Evolutionary conservation across 2,329 filamentous ascomycete genomes (phyloP), one percentile per base, ranked within the genome.

Genomic region (Dryadomyces quercivorus): DNA sequence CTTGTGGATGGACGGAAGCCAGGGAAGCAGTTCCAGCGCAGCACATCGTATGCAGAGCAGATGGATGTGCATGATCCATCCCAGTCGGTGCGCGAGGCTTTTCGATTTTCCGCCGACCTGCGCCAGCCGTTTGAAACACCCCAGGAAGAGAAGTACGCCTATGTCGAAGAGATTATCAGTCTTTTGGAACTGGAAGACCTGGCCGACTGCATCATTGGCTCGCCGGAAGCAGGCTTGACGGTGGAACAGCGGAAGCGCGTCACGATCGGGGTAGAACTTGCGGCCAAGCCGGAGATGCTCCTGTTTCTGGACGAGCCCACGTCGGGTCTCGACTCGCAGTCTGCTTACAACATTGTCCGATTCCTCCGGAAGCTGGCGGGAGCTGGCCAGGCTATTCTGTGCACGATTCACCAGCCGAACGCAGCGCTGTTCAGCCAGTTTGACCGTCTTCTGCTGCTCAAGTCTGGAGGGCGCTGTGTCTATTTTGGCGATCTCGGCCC

Each of bases 241-340:
- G 78, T 81, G 13, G 80, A 82, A 63, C 77, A 82, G 67, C 74
- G 78, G 51, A 83, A 83, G 69, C 86, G 88, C 62, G 80, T 95
- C n/a, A 95, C 90, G 0, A 95, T 95, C 56, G 90, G 88, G 62
- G 88, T 95, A 10, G 90, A 95, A 65, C 75, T 95, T 8, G 88
- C 88, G 9, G 90, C 90, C 16, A 93, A 87, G 68, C 86, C 86
- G 1, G 79, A 88, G 60, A 72, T 90, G 6, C 75, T 90, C 1
- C 75, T 91, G 21, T 91, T 91, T 74, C 70, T 91, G 42, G 86
- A 91, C 59, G 86, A 91, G 66, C 86, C 86, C 0, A 90, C 86
- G 0, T 86, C 81, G 2, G 86, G 86, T 55, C 78, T 91, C 1
- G 84, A 87, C 63, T 81, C 77, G 34, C 82, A 87, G 65, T 82